Evolutionary conservation across 352 stramenopile species (phyloP).

Genomic region (Phytophthora cryptogea): DNA sequence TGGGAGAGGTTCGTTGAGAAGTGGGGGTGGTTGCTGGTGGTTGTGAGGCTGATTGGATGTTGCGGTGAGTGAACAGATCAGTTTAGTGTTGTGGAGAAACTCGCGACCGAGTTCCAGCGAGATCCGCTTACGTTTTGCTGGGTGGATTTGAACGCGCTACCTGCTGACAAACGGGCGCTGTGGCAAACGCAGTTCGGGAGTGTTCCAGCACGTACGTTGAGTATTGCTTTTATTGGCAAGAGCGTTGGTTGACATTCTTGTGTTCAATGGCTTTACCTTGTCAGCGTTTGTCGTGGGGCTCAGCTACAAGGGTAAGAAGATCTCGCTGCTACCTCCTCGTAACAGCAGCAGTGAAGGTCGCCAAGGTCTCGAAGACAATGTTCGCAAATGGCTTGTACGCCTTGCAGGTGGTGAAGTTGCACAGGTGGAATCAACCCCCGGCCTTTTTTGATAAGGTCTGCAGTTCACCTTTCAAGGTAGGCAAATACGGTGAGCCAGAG

Average conservation of each 20-base stretch:
- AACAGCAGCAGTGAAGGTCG: slow-evolving; percentile 5
- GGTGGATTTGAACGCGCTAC: slow-evolving; percentile 52
- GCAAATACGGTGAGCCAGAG: slow-evolving; percentile 10
- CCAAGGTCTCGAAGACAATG: slow-evolving; percentile 35
- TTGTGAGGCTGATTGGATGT: neutral
- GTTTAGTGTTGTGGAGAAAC: slow-evolving; percentile 65
- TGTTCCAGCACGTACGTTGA: slow-evolving; percentile 35
- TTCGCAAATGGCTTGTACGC: slow-evolving; percentile 67
- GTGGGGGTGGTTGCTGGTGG: neutral
- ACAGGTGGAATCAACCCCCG: slow-evolving; percentile 38
- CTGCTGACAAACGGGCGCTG: slow-evolving; percentile 32
- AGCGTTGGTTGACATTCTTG: neutral
- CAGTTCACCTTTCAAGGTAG: slow-evolving; percentile 1
- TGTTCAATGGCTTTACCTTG: neutral
- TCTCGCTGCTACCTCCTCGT: slow-evolving; percentile 43
- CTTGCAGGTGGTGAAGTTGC: slow-evolving; percentile 63
- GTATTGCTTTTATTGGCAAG: neutral
- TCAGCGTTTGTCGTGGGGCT: slow-evolving; percentile 64
- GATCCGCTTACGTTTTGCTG: slow-evolving; percentile 85
- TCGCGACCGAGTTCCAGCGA: slow-evolving; percentile 65
- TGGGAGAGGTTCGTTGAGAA: slow-evolving; percentile 49
- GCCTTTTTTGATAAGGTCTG: slow-evolving; percentile 45
- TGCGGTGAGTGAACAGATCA: slow-evolving; percentile 50
- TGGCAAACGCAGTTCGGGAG: slow-evolving; percentile 59
- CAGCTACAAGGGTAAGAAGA: slow-evolving; percentile 70